Conservation (phyloP, 305 asterid species). For the Stenogyne calaminthoides region DNA sequence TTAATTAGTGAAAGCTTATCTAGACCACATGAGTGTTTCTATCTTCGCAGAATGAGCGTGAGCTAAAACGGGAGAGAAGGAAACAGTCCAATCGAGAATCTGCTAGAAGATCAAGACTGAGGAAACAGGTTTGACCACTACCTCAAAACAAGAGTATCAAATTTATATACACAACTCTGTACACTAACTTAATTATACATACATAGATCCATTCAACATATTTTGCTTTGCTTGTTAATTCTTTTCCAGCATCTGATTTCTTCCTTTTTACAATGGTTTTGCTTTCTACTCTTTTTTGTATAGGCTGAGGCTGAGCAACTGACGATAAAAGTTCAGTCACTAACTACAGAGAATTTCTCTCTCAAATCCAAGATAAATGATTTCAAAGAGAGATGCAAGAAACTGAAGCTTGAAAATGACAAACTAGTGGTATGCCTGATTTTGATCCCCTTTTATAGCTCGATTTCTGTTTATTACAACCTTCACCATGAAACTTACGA, state of each 20-base stretch:
- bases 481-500: background rate
- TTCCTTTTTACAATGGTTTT: background rate
- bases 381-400: slow-evolving; percentile 53
- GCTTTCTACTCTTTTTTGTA: slow-evolving; percentile 3
- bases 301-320: slow-evolving; percentile 92
- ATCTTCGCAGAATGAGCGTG: slow-evolving; percentile 62
- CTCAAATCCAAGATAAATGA: slow-evolving; percentile 72
- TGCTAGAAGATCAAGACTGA: slow-evolving; percentile 92
- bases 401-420: slow-evolving; percentile 71
- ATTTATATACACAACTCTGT: background rate
- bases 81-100: slow-evolving; percentile 96
- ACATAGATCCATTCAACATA: too few relatives aligned
- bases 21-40: background rate
- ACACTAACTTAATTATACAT: too few relatives aligned
- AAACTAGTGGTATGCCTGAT: slow-evolving; percentile 49
- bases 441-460: background rate
- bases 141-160: background rate
- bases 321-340: slow-evolving; percentile 60
- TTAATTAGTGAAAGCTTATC: background rate
- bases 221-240: too few relatives aligned
- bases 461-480: background rate
- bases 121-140: slow-evolving; percentile 70
- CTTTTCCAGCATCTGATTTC: too few relatives aligned
- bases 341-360: slow-evolving; percentile 58
- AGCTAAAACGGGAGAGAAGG: slow-evolving; percentile 85